A percentile compares a stretch with the other conserved stretches of the same genome.
Evolutionary conservation across 306 rosid species (phyloP).

Genomic region (Adenanthera pavonina): DNA sequence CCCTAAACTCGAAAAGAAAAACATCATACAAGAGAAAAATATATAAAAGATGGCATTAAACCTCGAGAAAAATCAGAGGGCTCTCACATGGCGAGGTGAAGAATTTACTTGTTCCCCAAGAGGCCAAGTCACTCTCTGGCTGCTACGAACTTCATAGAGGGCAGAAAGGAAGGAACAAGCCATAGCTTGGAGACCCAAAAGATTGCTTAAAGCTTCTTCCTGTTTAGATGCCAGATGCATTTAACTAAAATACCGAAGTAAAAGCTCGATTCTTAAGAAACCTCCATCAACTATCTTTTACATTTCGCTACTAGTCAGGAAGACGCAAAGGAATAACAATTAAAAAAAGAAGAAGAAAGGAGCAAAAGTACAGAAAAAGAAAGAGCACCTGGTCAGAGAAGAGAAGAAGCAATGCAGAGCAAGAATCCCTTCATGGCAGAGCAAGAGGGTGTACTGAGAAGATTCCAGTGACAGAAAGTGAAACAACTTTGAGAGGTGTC

Average conservation of each 20-base stretch:
- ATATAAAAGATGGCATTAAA: constrained; percentile 19
- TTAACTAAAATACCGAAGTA: constrained; percentile 35
- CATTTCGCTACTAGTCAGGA: constrained; percentile 26
- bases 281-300: constrained; percentile 39
- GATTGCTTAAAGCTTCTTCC: constrained; percentile 22
- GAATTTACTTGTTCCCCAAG: constrained; percentile 30
- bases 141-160: constrained; percentile 15
- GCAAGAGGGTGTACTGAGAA: constrained; percentile 26
- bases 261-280: constrained; percentile 53
- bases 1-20: neutral
- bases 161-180: constrained; percentile 4
- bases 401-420: constrained; percentile 52
- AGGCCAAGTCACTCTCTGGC: constrained; percentile 36
- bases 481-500: constrained; percentile 47
- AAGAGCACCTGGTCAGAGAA: constrained; percentile 57
- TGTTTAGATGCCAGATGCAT: constrained; percentile 34
- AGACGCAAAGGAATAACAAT: constrained; percentile 33
- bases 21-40: neutral
- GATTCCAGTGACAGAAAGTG: constrained; percentile 55
- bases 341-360: constrained; percentile 34
- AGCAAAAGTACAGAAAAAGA: constrained; percentile 37
- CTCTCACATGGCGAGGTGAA: constrained; percentile 31
- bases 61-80: constrained; percentile 36
- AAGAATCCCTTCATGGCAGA: constrained; percentile 57
- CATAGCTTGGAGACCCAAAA: constrained; percentile 34